Percentiles rank a stretch among this genome's conserved stretches.
These are phyloP conservation scores for Ogataea saltuana DNA, from an alignment of 805 yeast genomes.

Conservation along the genomic window DNA sequence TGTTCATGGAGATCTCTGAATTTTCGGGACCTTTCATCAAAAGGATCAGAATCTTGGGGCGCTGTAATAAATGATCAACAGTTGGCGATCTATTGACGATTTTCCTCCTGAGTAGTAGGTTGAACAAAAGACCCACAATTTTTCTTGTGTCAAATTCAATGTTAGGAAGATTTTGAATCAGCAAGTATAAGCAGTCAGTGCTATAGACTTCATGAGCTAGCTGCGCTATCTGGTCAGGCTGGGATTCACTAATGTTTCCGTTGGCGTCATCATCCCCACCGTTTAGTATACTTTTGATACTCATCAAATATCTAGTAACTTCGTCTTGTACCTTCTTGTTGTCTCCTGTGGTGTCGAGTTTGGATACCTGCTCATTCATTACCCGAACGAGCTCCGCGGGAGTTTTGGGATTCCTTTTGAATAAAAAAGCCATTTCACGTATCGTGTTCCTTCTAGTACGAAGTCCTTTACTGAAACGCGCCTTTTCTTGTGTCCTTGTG, in stretches of 20 bases:
- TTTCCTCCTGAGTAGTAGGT: constrained; percentile 75
- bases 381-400: constrained; percentile 81
- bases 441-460: not conserved
- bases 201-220: constrained; percentile 79
- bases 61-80: constrained; percentile 72
- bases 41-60: constrained; percentile 62
- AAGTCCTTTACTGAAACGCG: not conserved
- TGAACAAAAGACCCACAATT: constrained; percentile 72
- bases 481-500: not conserved
- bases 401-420: constrained; percentile 87
- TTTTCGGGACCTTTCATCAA: constrained; percentile 74
- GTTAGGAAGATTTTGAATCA: constrained; percentile 58
- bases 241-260: constrained; percentile 34
- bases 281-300: constrained; percentile 58
- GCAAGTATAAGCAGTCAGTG: constrained; percentile 63
- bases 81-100: constrained; percentile 80
- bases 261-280: constrained; percentile 55
- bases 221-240: constrained; percentile 72
- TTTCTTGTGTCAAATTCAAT: constrained; percentile 90
- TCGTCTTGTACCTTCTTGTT: constrained; percentile 65
- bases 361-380: constrained; percentile 69
- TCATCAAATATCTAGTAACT: constrained; percentile 60
- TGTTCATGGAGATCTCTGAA: constrained; percentile 68
- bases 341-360: constrained; percentile 51
- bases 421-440: constrained; percentile 75